Base-by-base conservation (phyloP, 768 basidiomycete genomes). In the Tricholoma terreum region DNA sequence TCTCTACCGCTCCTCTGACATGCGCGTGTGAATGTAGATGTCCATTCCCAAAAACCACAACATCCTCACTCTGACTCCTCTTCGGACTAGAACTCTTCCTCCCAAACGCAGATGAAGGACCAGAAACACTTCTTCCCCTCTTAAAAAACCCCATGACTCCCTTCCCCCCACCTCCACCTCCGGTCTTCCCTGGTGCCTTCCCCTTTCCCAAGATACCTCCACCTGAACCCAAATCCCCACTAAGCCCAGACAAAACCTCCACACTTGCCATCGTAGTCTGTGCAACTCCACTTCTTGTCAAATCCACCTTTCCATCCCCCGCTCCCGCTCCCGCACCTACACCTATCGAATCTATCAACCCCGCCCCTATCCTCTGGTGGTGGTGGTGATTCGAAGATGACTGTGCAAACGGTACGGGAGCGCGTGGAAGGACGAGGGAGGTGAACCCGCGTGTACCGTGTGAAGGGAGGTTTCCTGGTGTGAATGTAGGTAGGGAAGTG, bases 191-290 rank as follows among this genome's bases (percentile, higher is more conserved):
- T 2, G 9, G n/a, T 7, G 1, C 46, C 30, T 31, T 49, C 2
- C 15, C 27, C 30, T 49, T 49, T 12, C 46, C 46, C 6, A 31
- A 31, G 6, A 30, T 60, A 38, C 61, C 34, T 31, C 31, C 22
- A 12, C 50, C 50, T 5, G 58, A 43, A 56, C 58, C 33, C 48
- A 60, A 45, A 48, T 61, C 50, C 17, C 58, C 62, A 4, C 74
- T 75, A 3, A 84, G 67, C 5, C 89, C 89, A 35, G 79, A 77
- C 15, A 89, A 83, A 31, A 92, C 82, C 65, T 92, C 89, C 40
- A 96, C 84, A 51, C 85, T 92, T 14, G 89, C 88, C 93, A 97
- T 95, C 4, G 89, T 92, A 6, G 86, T 87, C 67, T 92, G 89
- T 6, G 92, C 93, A 10, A 92, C 74, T 3, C 93, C 92, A 15